A percentile compares a stretch with the other conserved stretches of the same genome.
These are phyloP conservation scores for Keithomyces neogunnii DNA, from an alignment of 2,329 filamentous ascomycete species.

Conservation along the genomic window DNA sequence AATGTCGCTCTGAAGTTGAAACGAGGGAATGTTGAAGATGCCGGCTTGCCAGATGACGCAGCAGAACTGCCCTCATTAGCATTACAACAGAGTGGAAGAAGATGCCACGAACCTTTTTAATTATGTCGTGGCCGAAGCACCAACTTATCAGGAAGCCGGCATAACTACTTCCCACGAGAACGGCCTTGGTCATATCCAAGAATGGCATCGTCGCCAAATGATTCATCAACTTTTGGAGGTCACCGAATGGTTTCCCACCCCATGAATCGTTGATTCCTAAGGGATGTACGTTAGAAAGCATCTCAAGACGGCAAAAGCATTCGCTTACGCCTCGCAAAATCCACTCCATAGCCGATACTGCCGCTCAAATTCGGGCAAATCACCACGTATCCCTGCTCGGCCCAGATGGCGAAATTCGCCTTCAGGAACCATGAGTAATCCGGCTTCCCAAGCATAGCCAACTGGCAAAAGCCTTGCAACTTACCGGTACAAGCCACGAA, in stretches of 20 bases:
- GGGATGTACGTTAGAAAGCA: not conserved
- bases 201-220: constrained; percentile 42
- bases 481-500: constrained; percentile 37
- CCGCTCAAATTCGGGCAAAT: constrained; percentile 52
- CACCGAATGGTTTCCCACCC: constrained; percentile 46
- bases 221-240: constrained; percentile 45
- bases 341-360: constrained; percentile 45
- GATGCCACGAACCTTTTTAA: constrained; percentile 27
- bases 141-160: constrained; percentile 56
- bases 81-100: not conserved
- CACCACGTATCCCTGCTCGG: constrained; percentile 52
- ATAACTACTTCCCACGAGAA: constrained; percentile 44
- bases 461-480: constrained; percentile 6
- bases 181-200: constrained; percentile 43
- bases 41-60: constrained; percentile 40
- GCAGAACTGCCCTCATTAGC: constrained; percentile 10
- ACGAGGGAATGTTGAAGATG: constrained; percentile 24
- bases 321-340: constrained; percentile 20
- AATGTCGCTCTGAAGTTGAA: constrained; percentile 2
- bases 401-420: constrained; percentile 48
- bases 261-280: constrained; percentile 40
- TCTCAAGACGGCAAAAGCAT: constrained; percentile 5
- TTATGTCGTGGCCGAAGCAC: constrained; percentile 45
- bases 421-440: constrained; percentile 13
- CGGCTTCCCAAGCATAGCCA: too few relatives aligned